Percentiles rank a stretch among this genome's conserved stretches.
phyloP scores from a whole-genome alignment of 495 filamentous ascomycete genomes.

The Xylaria bambusicola region DNA sequence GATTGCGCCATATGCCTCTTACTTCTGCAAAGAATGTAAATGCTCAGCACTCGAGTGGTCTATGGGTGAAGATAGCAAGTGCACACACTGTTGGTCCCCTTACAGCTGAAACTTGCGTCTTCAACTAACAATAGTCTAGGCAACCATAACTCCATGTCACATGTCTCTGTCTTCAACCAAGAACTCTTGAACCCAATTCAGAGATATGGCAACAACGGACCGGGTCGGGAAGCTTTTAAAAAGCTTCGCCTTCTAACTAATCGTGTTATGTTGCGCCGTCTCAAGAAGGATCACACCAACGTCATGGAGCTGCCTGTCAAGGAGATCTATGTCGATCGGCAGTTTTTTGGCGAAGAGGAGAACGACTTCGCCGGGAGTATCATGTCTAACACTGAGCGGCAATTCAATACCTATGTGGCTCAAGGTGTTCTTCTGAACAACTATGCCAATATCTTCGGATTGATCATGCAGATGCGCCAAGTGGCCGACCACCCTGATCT shows the following conservation, averaged over 20 bases:
- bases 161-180: constrained; percentile 95
- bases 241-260: constrained; percentile 86
- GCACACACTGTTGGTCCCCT: constrained; percentile 59
- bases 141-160: constrained; percentile 68
- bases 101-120: constrained; percentile 1
- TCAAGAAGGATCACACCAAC: constrained; percentile 88
- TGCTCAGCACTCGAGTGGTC: constrained; percentile 85
- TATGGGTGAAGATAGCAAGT: constrained; percentile 66
- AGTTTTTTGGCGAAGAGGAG: constrained; percentile 94
- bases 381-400: constrained; percentile 82
- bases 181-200: constrained; percentile 85
- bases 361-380: constrained; percentile 93
- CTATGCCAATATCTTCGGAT: constrained; percentile 84
- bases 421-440: constrained; percentile 95
- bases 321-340: constrained; percentile 85
- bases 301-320: constrained; percentile 96
- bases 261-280: constrained; percentile 88
- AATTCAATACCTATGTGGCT: constrained; percentile 93
- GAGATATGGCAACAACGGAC: constrained; percentile 50
- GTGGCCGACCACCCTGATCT: constrained; percentile 94
- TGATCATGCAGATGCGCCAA: constrained; percentile 98
- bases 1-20: constrained; percentile 83
- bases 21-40: constrained; percentile 83
- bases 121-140: constrained; percentile 26
- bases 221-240: constrained; percentile 65